These are phyloP conservation scores for Anthracocystis setariae DNA, from an alignment of 1,284 basidiomycete species.

Conservation along the genomic window DNA sequence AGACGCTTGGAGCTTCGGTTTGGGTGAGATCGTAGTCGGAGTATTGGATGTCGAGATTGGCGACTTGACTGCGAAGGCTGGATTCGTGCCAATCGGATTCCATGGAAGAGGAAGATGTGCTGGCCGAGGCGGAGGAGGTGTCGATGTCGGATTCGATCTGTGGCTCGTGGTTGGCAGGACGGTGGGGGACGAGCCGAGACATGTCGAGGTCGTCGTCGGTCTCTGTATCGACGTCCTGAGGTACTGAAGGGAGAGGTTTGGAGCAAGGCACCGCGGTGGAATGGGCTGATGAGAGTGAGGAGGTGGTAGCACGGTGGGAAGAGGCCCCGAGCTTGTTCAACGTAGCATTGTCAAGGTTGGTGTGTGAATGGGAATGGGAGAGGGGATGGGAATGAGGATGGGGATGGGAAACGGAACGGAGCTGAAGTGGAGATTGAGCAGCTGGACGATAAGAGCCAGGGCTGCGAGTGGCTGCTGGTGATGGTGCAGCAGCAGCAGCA, in stretches of 20 bases:
- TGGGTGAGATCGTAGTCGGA: constrained; percentile 24
- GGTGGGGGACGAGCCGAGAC: constrained; percentile 7
- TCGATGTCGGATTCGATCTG: constrained; percentile 40
- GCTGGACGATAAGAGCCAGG: too few species aligned
- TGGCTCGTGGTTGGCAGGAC: constrained; percentile 1
- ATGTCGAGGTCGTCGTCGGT: constrained; percentile 21
- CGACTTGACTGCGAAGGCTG: constrained; percentile 34
- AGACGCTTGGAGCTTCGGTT: constrained; percentile 37
- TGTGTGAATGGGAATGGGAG: too few species aligned
- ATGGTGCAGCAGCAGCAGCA: too few species aligned
- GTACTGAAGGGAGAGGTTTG: constrained; percentile 31
- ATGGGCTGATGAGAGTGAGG: background rate
- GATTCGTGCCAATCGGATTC: constrained; percentile 36
- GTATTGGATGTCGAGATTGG: constrained; percentile 31
- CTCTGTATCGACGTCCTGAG: constrained; percentile 30
- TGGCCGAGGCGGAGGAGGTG: constrained; percentile 32
- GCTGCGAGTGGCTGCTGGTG: too few species aligned
- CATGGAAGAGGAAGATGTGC: constrained; percentile 30
- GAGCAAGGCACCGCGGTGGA: background rate
- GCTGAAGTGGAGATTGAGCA: too few species aligned
- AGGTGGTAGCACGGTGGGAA: background rate
- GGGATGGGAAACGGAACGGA: too few species aligned
- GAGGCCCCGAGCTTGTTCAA: too few species aligned
- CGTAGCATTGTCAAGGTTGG: too few species aligned
- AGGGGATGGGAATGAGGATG: too few species aligned